Conservation (phyloP, 2,329 filamentous ascomycete species). For the Exophiala oligosperma region DNA sequence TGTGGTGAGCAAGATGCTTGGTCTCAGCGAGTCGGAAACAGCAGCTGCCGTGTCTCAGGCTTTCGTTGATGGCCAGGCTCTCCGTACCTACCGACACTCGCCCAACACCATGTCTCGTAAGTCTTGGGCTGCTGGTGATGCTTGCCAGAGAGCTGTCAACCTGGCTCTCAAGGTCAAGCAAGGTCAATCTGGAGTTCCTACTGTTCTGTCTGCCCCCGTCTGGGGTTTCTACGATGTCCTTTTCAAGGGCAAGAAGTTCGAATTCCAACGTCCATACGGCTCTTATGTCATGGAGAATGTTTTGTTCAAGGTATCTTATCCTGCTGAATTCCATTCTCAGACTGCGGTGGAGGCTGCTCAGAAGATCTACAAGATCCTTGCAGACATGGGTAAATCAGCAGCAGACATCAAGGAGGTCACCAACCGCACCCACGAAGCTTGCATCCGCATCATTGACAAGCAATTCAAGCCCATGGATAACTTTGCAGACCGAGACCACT, state of each 20-base stretch:
- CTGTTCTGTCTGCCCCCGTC: conserved; percentile 84
- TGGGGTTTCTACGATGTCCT: conserved; percentile 99
- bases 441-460: conserved; percentile 99
- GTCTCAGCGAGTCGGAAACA: conserved; percentile 84
- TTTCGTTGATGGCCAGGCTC: conserved; percentile 92
- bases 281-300: conserved; percentile 99
- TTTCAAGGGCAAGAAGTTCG: conserved; percentile 93
- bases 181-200: conserved; percentile 88
- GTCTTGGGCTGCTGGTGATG: conserved; percentile 98
- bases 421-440: conserved; percentile 97
- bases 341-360: conserved; percentile 94
- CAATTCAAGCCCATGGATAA: conserved; percentile 99
- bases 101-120: conserved; percentile 99
- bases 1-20: conserved; percentile 93
- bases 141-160: conserved; percentile 93
- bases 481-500: conserved; percentile 99
- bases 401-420: conserved; percentile 91
- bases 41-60: conserved; percentile 95
- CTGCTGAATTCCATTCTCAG: conserved; percentile 74
- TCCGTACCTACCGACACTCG: conserved; percentile 95
- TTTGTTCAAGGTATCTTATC: conserved; percentile 99
- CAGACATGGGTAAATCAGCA: conserved; percentile 81
- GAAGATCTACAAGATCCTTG: conserved; percentile 81
- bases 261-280: conserved; percentile 94
- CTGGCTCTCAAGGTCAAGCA: conserved; percentile 86